Evolutionary conservation across 306 rosid genomes (phyloP), one percentile per base, ranked within the genome.

Genomic region (Dalbergia oliveri): DNA sequence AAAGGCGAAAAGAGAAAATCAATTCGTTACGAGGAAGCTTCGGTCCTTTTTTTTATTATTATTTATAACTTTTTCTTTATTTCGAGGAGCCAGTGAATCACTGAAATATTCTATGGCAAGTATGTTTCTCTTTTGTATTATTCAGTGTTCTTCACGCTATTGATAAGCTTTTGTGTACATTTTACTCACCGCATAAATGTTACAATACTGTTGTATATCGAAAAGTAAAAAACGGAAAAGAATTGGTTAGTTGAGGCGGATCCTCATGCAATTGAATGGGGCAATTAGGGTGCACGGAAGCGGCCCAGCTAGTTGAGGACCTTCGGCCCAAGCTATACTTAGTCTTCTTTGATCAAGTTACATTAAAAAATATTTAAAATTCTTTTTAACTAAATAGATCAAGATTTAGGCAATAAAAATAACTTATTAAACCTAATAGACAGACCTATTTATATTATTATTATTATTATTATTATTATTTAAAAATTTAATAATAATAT

Each of bases 21-120:
- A 59, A 56, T 18, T 68, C 62, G 77, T 69, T 57, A 47, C 5
- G 18, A 12, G 31, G 70, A 69, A 79, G 82, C 63, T 34, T 79
- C 31, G 6, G 11, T 57, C 69, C 69, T 78, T 69, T 68, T 78
- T 76, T 78, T 78, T 53, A 41, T 43, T 69, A 51, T 76, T 65
- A 4, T 6, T 21, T 21, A 21, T 51, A 43, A 26, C 31, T 26
- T 26, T 26, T 26, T 26, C 31, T 65, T 66, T 66, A 8, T 75
- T 45, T 19, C 5, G 79, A 3, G 14, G 16, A 62, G 11, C 8
- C 43, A 50, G 23, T 50, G 9, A 65, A 51, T 11, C 41, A 65
- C 35, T 50, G 64, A 34, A 51, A 53, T 49, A 50, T 49, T 63
- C 45, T 13, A 21, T 34, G 7, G 34, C 41, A 50, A 35, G 16